These are phyloP conservation scores for Fragilariopsis cylindrus DNA, from an alignment of 108 stramenopile genomes.

Conservation along the genomic window DNA sequence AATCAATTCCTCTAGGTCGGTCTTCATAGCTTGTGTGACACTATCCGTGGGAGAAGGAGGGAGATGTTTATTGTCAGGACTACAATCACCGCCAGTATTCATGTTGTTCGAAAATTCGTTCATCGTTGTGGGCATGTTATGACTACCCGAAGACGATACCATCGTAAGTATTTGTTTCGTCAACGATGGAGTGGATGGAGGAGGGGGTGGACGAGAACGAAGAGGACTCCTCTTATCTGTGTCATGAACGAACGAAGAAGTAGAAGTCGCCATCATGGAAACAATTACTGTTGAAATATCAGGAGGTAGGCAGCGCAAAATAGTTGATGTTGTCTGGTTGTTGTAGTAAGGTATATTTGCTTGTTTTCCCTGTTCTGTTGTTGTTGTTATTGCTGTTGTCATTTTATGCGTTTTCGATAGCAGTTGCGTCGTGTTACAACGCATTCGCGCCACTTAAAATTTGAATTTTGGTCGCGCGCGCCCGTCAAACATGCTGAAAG, in stretches of 20 bases:
- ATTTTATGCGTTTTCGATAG: background rate
- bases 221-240: background rate
- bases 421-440: background rate
- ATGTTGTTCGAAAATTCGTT: background rate
- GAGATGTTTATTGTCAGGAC: background rate
- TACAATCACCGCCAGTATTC: background rate
- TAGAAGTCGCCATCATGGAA: background rate
- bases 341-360: too few relatives aligned
- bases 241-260: background rate
- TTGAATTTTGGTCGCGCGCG: constrained; percentile 12
- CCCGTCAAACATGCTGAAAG: background rate
- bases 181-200: constrained; percentile 4
- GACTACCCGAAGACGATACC: background rate
- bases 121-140: background rate
- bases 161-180: constrained; percentile 13
- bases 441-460: background rate
- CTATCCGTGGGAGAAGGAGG: constrained; percentile 17
- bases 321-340: too few relatives aligned
- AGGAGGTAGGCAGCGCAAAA: too few relatives aligned
- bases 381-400: too few relatives aligned
- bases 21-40: constrained; percentile 13
- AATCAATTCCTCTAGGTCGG: constrained; percentile 18
- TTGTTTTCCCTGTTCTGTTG: too few relatives aligned
- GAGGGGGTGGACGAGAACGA: background rate
- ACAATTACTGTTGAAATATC: too few relatives aligned